Evolutionary conservation across 2,329 filamentous ascomycete species (phyloP).

Genomic region (Pseudogymnoascus sp.): DNA sequence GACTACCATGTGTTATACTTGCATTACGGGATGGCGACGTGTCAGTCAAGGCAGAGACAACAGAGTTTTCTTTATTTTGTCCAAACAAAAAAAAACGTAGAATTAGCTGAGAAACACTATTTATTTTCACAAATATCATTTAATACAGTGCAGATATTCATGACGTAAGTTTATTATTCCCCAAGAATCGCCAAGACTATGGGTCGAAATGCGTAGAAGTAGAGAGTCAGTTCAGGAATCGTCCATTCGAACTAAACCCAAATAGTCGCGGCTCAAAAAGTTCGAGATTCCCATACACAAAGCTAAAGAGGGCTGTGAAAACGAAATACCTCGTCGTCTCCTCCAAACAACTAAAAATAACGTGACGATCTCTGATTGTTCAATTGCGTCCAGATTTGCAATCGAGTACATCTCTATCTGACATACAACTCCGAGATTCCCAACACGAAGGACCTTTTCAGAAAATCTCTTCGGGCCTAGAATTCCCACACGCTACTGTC

Average conservation of each 20-base stretch:
- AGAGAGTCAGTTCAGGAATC: slow-evolving; percentile 9
- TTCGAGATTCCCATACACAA: slow-evolving; percentile 8
- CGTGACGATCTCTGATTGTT: slow-evolving; percentile 1
- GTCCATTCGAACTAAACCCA: not conserved
- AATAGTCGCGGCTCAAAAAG: slow-evolving; percentile 5
- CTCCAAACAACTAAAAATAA: not conserved
- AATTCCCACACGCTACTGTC: slow-evolving; percentile 9
- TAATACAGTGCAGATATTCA: not conserved
- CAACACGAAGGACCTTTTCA: not conserved
- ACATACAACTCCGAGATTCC: not conserved
- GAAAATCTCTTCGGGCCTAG: slow-evolving; percentile 7
- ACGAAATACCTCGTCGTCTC: not conserved
- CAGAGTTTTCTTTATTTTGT: not conserved
- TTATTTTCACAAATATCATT: not conserved
- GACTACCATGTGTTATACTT: not conserved
- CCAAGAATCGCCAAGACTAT: slow-evolving; percentile 1
- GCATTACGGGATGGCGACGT: not conserved
- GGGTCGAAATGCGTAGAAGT: slow-evolving; percentile 9
- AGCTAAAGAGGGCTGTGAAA: slow-evolving; percentile 9
- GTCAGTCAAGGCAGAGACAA: not conserved
- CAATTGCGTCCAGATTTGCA: slow-evolving; percentile 2
- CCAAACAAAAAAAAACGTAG: not conserved
- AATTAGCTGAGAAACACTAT: not conserved
- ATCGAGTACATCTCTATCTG: slow-evolving; percentile 7
- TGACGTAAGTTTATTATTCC: slow-evolving; percentile 3